Evolutionary conservation across 164 flowering plant genomes (phyloP).

Genomic region (Stephania japonica): DNA sequence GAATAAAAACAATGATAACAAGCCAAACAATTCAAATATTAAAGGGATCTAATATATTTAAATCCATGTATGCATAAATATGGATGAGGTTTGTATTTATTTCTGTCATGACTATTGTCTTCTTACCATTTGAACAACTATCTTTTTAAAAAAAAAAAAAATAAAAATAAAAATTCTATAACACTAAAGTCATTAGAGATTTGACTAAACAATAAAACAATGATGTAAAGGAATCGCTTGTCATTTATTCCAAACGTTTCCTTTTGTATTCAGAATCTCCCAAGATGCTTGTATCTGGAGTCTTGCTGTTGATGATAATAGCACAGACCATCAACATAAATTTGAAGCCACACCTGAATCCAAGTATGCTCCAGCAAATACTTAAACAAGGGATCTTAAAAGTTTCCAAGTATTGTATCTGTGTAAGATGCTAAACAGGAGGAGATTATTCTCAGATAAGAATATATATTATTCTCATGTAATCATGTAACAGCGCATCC

Average conservation of each 20-base stretch:
- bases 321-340: background rate
- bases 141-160: too few species aligned
- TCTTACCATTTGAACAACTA: slow-evolving; percentile 1
- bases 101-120: background rate
- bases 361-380: background rate
- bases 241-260: background rate
- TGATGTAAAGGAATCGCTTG: slow-evolving; percentile 3
- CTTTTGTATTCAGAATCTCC: slow-evolving; percentile 8
- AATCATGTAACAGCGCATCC: background rate
- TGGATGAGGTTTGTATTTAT: background rate
- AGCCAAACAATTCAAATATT: background rate
- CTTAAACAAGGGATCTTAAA: background rate
- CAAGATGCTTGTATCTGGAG: background rate
- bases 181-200: background rate
- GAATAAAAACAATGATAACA: background rate
- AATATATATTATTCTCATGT: background rate
- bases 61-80: background rate
- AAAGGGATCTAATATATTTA: background rate
- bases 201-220: background rate
- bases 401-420: background rate
- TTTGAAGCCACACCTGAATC: background rate
- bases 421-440: background rate
- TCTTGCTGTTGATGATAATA: background rate
- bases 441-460: background rate
- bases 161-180: too few species aligned